Base-by-base conservation (phyloP, 2,329 filamentous ascomycete genomes). In the Penicillium crustosum region DNA sequence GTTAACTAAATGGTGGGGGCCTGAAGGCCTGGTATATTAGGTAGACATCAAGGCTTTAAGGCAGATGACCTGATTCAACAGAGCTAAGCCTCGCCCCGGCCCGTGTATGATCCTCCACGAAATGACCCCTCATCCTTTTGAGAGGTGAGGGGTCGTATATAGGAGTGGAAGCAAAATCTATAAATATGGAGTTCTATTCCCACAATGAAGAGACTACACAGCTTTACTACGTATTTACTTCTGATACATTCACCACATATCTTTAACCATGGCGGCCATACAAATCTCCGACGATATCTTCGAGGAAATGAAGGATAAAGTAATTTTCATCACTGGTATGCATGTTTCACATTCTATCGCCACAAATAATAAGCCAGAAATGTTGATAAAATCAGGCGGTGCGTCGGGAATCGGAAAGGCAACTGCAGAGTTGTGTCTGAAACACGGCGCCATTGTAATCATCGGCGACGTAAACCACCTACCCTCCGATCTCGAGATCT, bases 401-500 rank as follows among this genome's bases (percentile, higher is more conserved):
- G 83, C 82, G 0, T 85, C 83, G 2, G 85, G 85, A 17, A 87
- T 87, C 53, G 84, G 85, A 33, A 77, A 85, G 15, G 82, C 82
- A 53, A 85, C 84, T 1, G 77, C 80, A 8, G 69, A 79, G 9
- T 73, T 82, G 2, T 78, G 86, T 15, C 73, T 86, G 8, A 72
- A 77, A 0, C 69, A 80, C 0, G 84, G 83, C 21, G 84, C 83
- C 29, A 78, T 75, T 17, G 83, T 87, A 19, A 77, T 86, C 58
- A 80, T 78, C 27, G 81, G 76, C 36, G 85, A 88, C 64, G 59
- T 86, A 42, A 79, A 81, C 39, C 42, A 69, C 6, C 70, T 79
- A 2, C 72, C 77, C 0, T 68, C 75, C 0, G 59, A 61, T 49
- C 53, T 60, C 29, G 33, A 50, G 9, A 49, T 44, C 15, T 54